These are phyloP conservation scores for Lactarius sanguifluus DNA, from an alignment of 768 basidiomycete species.

Conservation along the genomic window DNA sequence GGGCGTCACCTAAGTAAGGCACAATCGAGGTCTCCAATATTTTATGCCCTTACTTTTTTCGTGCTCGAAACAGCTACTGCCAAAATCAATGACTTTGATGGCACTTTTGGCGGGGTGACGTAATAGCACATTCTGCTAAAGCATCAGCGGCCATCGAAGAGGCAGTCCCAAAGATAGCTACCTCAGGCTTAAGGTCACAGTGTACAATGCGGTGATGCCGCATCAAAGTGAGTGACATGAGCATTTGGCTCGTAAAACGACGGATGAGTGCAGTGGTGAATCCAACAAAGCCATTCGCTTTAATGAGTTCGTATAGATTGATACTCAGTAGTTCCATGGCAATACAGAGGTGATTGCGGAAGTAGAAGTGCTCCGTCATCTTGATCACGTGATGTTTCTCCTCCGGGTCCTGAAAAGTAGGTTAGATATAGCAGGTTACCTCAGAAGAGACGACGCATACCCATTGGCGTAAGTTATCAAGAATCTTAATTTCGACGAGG, in stretches of 20 bases:
- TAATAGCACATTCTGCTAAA: conserved; percentile 81
- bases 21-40: background rate
- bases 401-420: conserved; percentile 72
- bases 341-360: conserved; percentile 96
- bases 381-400: conserved; percentile 97
- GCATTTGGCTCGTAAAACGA: conserved; percentile 95
- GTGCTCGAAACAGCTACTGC: conserved; percentile 96
- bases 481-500: conserved; percentile 97
- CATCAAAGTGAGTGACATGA: conserved; percentile 88
- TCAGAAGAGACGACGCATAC: conserved; percentile 46
- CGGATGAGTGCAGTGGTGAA: conserved; percentile 95
- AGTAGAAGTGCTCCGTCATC: conserved; percentile 98
- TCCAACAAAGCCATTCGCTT: conserved; percentile 98
- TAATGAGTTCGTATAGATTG: conserved; percentile 98
- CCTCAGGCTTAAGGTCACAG: conserved; percentile 99
- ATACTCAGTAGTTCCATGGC: conserved; percentile 98
- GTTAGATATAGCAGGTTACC: background rate
- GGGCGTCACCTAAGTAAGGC: conserved; percentile 12
- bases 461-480: conserved; percentile 97
- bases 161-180: conserved; percentile 32
- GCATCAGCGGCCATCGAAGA: conserved; percentile 13
- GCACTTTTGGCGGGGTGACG: conserved; percentile 95
- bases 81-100: conserved; percentile 98
- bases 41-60: conserved; percentile 80
- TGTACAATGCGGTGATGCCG: conserved; percentile 97